Conservation (phyloP, 2,329 filamentous ascomycete species). For the Paecilomyces formosus region DNA sequence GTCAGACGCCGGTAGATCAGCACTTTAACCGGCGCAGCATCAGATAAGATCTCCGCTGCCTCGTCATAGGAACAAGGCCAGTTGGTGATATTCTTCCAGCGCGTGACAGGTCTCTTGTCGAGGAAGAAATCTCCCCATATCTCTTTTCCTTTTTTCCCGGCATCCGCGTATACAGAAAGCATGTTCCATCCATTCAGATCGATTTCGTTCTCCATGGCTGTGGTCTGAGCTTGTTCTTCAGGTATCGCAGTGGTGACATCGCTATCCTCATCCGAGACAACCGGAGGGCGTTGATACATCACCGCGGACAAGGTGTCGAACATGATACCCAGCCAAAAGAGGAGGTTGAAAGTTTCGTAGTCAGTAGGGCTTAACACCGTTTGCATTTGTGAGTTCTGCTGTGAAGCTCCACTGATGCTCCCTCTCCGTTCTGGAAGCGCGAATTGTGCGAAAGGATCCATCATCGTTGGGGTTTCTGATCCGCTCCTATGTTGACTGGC, state of each 20-base stretch:
- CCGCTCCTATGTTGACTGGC: neutral
- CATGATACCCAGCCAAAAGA: slow-evolving; percentile 55
- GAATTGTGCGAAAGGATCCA: neutral
- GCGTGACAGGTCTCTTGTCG: slow-evolving; percentile 7
- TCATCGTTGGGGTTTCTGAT: neutral
- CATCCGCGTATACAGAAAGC: neutral
- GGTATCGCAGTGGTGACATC: slow-evolving; percentile 19
- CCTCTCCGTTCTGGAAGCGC: neutral
- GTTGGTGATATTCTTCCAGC: slow-evolving; percentile 17
- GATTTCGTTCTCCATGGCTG: neutral
- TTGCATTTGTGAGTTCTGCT: neutral
- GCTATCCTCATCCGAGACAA: slow-evolving; percentile 41
- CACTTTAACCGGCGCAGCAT: slow-evolving; percentile 53
- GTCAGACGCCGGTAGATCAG: slow-evolving; percentile 51
- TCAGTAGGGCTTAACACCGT: slow-evolving; percentile 25
- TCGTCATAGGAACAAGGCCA: slow-evolving; percentile 52
- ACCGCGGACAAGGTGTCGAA: slow-evolving; percentile 51
- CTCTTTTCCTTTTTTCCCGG: slow-evolving; percentile 10
- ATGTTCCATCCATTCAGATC: slow-evolving; percentile 8
- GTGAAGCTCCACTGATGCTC: neutral
- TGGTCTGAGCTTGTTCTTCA: neutral
- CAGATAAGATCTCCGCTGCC: slow-evolving; percentile 43
- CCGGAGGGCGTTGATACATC: slow-evolving; percentile 42
- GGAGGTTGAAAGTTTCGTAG: slow-evolving; percentile 43
- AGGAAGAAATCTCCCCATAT: slow-evolving; percentile 36